phyloP scores from a whole-genome alignment of 495 filamentous ascomycete species.

The Penicillium subrubescens region DNA sequence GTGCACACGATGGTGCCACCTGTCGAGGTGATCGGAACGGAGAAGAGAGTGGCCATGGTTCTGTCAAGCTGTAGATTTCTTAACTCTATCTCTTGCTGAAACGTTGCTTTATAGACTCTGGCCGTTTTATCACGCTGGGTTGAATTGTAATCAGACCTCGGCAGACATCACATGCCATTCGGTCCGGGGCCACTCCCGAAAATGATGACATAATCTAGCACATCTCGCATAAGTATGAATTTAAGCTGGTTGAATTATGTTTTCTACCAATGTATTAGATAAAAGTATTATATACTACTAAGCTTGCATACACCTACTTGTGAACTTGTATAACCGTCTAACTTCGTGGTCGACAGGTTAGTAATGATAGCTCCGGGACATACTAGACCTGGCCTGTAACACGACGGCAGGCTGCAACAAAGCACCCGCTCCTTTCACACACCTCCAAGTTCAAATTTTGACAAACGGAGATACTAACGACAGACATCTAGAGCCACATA shows the following conservation, averaged over 20 bases:
- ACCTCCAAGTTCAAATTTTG: too few relatives aligned
- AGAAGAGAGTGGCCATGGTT: slow-evolving; percentile 44
- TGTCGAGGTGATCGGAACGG: slow-evolving; percentile 45
- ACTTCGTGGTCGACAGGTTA: too few relatives aligned
- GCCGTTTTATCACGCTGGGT: not conserved
- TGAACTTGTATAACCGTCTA: too few relatives aligned
- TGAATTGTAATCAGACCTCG: slow-evolving; percentile 27
- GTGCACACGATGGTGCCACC: slow-evolving; percentile 60
- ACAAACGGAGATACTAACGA: too few relatives aligned
- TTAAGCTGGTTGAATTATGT: not conserved
- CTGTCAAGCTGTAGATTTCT: not conserved
- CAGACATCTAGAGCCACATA: too few relatives aligned
- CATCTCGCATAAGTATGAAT: not conserved
- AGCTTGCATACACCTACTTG: too few relatives aligned
- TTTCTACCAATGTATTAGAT: too few relatives aligned
- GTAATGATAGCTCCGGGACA: too few relatives aligned
- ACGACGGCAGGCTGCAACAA: too few relatives aligned
- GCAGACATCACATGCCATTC: slow-evolving; percentile 30
- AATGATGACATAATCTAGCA: slow-evolving; percentile 15
- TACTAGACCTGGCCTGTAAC: too few relatives aligned
- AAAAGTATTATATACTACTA: too few relatives aligned
- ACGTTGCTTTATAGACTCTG: not conserved
- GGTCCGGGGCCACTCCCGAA: not conserved
- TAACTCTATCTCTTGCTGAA: not conserved
- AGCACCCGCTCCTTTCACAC: too few relatives aligned